Base-by-base conservation (phyloP, 768 basidiomycete genomes). In the Leccinum fibrillosum region DNA sequence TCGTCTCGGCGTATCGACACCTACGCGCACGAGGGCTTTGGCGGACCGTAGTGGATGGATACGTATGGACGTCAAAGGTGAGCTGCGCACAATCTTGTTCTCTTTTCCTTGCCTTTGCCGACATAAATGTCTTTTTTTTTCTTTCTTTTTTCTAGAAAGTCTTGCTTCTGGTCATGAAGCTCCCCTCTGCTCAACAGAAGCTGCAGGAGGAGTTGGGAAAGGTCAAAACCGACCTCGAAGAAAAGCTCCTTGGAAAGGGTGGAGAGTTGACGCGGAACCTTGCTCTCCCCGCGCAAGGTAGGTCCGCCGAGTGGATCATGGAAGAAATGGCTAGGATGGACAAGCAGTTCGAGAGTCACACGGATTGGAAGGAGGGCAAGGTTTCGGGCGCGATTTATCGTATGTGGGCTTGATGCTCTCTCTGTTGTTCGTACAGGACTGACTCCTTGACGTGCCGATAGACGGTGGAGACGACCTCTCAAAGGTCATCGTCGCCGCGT, bases 351-450 rank as follows among this genome's bases (percentile, higher is more conserved):
- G 77, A 73, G 63, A 67, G 17, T 3, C 66, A 76, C 42, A 73
- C 78, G 2, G 75, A 84, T 55, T 94, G 89, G 85, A 78, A 74
- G 53, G 70, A 82, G 5, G 92, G 92, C 17, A 90, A 90, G 69
- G 70, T 94, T 13, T 90, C 88, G 48, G 93, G 92, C 4, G 89
- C 90, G 6, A 88, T 94, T 21, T 94, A 94, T 65, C 92, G 90
- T 92, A 69, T 62, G 87, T 76, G 32, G n/a, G n/a, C 39, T 39
- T 1, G 17, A 8, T n/a, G 15, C 35, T 7, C 17, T n/a, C 37
- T 10, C 9, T 39, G 37, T 8, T 39, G 9, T 9, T 42, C 6
- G 39, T 37, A 4, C 17, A 17, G 17, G 37, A 37, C 37, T 37
- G 37, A 37, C 37, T 37, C 7, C 3, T 37, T 37, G 15, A n/a